These are phyloP conservation scores for Aspergillus sp. DNA, from an alignment of 2,329 filamentous ascomycete species.

Conservation along the genomic window DNA sequence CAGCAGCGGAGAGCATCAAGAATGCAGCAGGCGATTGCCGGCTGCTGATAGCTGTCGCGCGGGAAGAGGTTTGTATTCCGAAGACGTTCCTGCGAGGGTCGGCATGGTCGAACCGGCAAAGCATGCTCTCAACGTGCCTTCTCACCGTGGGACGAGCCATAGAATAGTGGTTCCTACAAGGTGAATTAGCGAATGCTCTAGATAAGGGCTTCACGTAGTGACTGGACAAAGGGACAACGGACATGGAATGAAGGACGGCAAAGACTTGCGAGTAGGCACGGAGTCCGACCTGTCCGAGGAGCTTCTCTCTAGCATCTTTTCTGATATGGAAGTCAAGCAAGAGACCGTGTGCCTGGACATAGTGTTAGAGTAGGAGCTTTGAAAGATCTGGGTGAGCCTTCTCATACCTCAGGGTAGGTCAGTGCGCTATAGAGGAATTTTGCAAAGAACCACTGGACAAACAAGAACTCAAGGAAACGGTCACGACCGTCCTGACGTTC, in stretches of 20 bases:
- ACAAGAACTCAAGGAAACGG: conserved; percentile 77
- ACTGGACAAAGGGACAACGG: conserved; percentile 38
- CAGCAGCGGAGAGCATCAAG: conserved; percentile 75
- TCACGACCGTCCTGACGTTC: conserved; percentile 69
- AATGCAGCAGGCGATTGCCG: conserved; percentile 56
- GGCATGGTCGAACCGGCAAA: conserved; percentile 31
- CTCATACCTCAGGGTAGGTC: conserved; percentile 77
- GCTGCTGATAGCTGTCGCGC: conserved; percentile 51
- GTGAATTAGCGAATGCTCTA: not conserved
- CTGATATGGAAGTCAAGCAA: conserved; percentile 91
- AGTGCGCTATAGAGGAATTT: conserved; percentile 81
- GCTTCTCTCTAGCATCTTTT: conserved; percentile 80
- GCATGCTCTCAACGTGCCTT: conserved; percentile 42
- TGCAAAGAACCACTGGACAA: conserved; percentile 90
- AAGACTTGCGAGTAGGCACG: conserved; percentile 77
- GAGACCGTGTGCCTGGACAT: conserved; percentile 57
- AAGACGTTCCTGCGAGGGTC: conserved; percentile 7
- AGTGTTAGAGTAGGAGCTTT: conserved; percentile 28
- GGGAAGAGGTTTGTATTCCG: conserved; percentile 46
- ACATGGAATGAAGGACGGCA: conserved; percentile 72
- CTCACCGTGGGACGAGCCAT: conserved; percentile 37
- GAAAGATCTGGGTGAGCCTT: not conserved
- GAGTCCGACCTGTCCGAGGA: conserved; percentile 73
- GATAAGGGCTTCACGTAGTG: not conserved
- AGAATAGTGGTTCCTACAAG: conserved; percentile 39